Conservation (phyloP, 2,329 filamentous ascomycete genomes). For the Nemania diffusa region DNA sequence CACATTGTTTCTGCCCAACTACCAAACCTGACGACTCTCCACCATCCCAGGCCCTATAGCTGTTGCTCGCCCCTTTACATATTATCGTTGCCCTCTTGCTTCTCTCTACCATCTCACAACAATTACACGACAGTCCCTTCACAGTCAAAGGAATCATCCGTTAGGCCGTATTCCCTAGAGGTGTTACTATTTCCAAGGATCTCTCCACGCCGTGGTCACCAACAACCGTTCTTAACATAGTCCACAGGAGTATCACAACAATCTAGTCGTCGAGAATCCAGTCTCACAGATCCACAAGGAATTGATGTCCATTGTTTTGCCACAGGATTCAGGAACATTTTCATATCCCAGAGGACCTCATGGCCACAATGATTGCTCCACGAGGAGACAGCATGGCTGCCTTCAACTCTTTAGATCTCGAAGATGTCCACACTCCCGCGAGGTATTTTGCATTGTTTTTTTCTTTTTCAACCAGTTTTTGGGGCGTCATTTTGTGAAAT, state of each 20-base stretch:
- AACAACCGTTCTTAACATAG: constrained; percentile 34
- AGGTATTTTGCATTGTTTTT: constrained; percentile 69
- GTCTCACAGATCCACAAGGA: constrained; percentile 45
- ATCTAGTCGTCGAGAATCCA: constrained; percentile 43
- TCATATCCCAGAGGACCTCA: constrained; percentile 55
- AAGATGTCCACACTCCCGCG: constrained; percentile 69
- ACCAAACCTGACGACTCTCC: constrained; percentile 42
- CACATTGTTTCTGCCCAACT: constrained; percentile 51
- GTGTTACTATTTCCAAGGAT: constrained; percentile 45
- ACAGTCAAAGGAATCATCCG: constrained; percentile 23
- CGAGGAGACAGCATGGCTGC: constrained; percentile 63
- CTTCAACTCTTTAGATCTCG: constrained; percentile 65
- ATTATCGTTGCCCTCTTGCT: constrained; percentile 28
- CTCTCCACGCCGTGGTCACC: constrained; percentile 34
- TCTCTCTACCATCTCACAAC: constrained; percentile 20
- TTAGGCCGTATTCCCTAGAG: constrained; percentile 39
- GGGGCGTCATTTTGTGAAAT: constrained; percentile 47
- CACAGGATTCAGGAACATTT: constrained; percentile 53
- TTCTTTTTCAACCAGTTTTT: constrained; percentile 55
- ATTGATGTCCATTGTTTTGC: constrained; percentile 44
- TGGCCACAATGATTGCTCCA: constrained; percentile 62
- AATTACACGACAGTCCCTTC: constrained; percentile 30
- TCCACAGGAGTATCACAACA: constrained; percentile 33
- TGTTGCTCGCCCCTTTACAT: constrained; percentile 23
- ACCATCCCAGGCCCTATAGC: constrained; percentile 36